Percentiles rank a stretch among this genome's conserved stretches.
These are phyloP conservation scores for Malassezia japonica DNA, from an alignment of 1,284 basidiomycete species.

Conservation along the genomic window DNA sequence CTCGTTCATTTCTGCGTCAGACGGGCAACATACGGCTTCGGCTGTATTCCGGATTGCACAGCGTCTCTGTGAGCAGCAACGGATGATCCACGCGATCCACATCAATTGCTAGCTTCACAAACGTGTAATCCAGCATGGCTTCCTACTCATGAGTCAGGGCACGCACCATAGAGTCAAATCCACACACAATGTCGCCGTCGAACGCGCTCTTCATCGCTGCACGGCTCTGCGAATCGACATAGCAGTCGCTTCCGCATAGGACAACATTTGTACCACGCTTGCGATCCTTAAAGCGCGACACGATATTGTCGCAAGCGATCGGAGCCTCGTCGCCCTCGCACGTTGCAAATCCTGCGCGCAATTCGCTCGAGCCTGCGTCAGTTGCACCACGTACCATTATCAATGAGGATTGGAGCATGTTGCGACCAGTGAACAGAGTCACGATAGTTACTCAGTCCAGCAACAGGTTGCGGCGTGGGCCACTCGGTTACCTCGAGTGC, in stretches of 20 bases:
- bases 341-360: constrained; percentile 73
- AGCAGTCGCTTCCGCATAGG: constrained; percentile 40
- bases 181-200: constrained; percentile 42
- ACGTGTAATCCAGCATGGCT: constrained; percentile 83
- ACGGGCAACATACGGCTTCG: constrained; percentile 59
- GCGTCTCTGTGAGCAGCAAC: constrained; percentile 82
- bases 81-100: constrained; percentile 73
- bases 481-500: constrained; percentile 10
- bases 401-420: constrained; percentile 64
- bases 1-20: constrained; percentile 71
- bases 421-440: constrained; percentile 28
- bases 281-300: constrained; percentile 39
- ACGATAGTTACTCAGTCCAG: constrained; percentile 13
- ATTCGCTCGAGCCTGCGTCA: constrained; percentile 59
- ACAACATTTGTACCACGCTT: constrained; percentile 33
- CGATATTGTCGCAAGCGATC: constrained; percentile 35
- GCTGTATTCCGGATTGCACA: constrained; percentile 81
- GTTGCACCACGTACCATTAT: constrained; percentile 58
- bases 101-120: constrained; percentile 75
- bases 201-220: constrained; percentile 35
- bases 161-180: constrained; percentile 38
- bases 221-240: constrained; percentile 34
- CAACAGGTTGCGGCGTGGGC: neutral
- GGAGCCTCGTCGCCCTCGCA: constrained; percentile 16
- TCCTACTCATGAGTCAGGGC: constrained; percentile 56